These are phyloP conservation scores for Aegilops sharonensis DNA, from an alignment of 176 grass and related monocot genomes.

Conservation along the genomic window DNA sequence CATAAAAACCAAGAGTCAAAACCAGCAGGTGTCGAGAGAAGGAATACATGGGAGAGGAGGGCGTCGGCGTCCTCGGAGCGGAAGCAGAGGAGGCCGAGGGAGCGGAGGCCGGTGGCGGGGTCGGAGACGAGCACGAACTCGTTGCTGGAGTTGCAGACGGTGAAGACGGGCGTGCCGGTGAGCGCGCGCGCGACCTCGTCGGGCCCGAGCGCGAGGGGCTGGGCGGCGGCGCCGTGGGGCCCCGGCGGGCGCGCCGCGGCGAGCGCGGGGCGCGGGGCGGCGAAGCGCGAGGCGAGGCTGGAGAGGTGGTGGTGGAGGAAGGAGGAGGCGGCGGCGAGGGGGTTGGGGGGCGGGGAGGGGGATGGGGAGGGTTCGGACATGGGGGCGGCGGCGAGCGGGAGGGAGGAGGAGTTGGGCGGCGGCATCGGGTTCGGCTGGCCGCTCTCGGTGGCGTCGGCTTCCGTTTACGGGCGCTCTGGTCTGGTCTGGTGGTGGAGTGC, in stretches of 20 bases:
- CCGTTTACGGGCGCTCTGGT: neutral
- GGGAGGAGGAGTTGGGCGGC: conserved; percentile 41
- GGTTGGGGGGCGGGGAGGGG: conserved; percentile 30
- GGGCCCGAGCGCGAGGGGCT: conserved; percentile 54
- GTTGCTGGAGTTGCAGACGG: conserved; percentile 82
- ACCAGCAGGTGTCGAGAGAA: neutral
- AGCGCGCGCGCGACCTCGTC: conserved; percentile 71
- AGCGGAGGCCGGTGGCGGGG: conserved; percentile 70
- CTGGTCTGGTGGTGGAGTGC: neutral
- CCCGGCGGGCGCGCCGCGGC: neutral
- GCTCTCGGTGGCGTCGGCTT: conserved; percentile 21
- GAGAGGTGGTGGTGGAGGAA: conserved; percentile 64
- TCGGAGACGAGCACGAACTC: conserved; percentile 96
- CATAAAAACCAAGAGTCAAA: neutral
- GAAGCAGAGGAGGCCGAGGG: conserved; percentile 86
- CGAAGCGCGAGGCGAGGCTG: conserved; percentile 42
- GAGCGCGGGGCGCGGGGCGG: conserved; percentile 38
- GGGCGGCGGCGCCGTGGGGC: conserved; percentile 22
- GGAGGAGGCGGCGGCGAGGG: conserved; percentile 48
- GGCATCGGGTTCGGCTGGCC: conserved; percentile 32
- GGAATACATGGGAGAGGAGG: conserved; percentile 67
- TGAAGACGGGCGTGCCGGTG: conserved; percentile 77
- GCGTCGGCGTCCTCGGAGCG: conserved; percentile 75
- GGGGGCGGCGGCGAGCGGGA: conserved; percentile 59
- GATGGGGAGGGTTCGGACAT: conserved; percentile 31